Evolutionary conservation across 192 early-diverging fungal species (phyloP).

Genomic region (Phycomyces blakesleeanus): DNA sequence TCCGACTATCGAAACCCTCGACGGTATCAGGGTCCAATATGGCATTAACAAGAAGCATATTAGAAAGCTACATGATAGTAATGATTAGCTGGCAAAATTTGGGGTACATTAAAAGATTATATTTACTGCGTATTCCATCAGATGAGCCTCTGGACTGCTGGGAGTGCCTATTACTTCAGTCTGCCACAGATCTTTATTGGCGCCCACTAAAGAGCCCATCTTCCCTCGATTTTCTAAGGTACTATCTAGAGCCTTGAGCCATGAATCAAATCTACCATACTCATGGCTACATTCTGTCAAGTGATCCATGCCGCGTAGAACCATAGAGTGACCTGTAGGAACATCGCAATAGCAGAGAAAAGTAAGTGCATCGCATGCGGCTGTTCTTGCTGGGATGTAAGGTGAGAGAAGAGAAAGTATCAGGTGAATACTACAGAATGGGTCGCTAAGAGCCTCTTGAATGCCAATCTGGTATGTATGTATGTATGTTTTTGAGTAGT

Average conservation of each 20-base stretch:
- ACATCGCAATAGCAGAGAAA: constrained; percentile 68
- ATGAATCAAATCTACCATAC: constrained; percentile 48
- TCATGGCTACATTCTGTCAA: constrained; percentile 50
- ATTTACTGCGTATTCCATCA: constrained; percentile 62
- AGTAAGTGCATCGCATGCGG: constrained; percentile 69
- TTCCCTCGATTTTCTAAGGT: constrained; percentile 71
- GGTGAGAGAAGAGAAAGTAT: constrained; percentile 72
- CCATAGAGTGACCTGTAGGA: constrained; percentile 65
- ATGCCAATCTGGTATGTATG: constrained; percentile 69
- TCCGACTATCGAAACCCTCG: constrained; percentile 65
- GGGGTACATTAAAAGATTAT: not conserved
- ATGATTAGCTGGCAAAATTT: not conserved
- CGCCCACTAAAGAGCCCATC: constrained; percentile 74
- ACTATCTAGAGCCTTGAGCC: constrained; percentile 64
- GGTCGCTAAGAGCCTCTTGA: constrained; percentile 64
- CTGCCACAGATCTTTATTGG: constrained; percentile 62
- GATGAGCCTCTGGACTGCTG: constrained; percentile 54
- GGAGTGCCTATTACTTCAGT: constrained; percentile 40
- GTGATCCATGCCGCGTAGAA: constrained; percentile 69
- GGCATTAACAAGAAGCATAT: constrained; percentile 73
- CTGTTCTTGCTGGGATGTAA: constrained; percentile 60
- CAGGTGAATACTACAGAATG: constrained; percentile 61
- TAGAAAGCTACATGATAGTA: constrained; percentile 51
- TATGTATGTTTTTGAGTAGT: no score
- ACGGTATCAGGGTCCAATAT: constrained; percentile 55